Evolutionary conservation across 164 flowering plant genomes (phyloP).

Genomic region (Macadamia tetraphylla): DNA sequence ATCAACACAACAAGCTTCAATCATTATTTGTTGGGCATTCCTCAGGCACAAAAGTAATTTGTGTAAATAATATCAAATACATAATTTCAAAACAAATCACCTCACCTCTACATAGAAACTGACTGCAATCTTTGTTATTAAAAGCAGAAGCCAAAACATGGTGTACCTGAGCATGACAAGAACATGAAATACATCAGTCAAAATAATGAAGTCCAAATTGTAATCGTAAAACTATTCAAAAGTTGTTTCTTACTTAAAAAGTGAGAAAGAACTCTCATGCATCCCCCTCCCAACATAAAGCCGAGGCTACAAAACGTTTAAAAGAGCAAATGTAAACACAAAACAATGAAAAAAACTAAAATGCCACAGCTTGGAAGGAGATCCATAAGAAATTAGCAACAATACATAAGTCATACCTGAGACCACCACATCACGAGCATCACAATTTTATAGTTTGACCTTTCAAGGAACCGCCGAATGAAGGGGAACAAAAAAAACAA

Average conservation of each 20-base stretch:
- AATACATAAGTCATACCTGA: constrained; percentile 45
- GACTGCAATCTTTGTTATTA: constrained; percentile 78
- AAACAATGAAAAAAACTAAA: no score
- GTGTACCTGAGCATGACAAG: constrained; percentile 60
- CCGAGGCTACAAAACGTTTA: constrained; percentile 67
- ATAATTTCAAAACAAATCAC: no score
- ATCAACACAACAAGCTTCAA: no score
- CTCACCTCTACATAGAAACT: constrained; percentile 87
- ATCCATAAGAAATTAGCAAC: no score
- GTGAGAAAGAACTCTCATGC: constrained; percentile 91
- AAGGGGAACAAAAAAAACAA: constrained; percentile 76
- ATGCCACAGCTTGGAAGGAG: no score
- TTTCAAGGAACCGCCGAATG: constrained; percentile 78
- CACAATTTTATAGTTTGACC: constrained; percentile 70
- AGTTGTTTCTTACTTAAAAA: constrained; percentile 66
- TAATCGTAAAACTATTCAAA: not conserved
- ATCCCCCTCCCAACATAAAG: constrained; percentile 97
- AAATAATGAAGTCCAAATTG: not conserved
- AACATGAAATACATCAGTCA: not conserved
- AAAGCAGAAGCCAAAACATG: constrained; percentile 88
- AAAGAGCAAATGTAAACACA: no score
- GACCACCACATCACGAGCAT: constrained; percentile 99
- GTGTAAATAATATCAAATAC: no score
- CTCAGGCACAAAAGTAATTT: no score
- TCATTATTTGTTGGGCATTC: no score